Base-by-base conservation (phyloP, 805 yeast species). In the Kuraishia ogatae region DNA sequence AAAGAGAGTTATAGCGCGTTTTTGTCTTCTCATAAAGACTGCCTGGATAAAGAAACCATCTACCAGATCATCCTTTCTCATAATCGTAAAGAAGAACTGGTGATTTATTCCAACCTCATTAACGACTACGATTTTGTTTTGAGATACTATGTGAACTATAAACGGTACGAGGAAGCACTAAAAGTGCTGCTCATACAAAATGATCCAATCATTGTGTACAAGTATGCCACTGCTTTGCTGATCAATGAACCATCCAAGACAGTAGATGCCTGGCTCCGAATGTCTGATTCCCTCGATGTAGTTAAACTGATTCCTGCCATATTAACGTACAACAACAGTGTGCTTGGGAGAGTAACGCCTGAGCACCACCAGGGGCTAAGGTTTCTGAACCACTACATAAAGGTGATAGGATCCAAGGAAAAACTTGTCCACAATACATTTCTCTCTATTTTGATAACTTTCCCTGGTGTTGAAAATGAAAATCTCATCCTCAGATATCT, bases 191-290 rank as follows among this genome's bases (percentile, higher is more conserved):
- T 82, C n/a, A 71, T 75, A 46, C 74, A 79, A 49, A 75, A 77
- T 48, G 77, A 78, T 48, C 71, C 76, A 0, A 64, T 70, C 0
- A 64, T 81, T 8, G 78, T 87, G 4, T 89, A 90, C 69, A 79
- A 80, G 58, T 83, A 84, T 57, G 77, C 97, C 0, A 83, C 86
- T 0, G 84, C 84, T 0, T 67, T 94, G 46, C 66, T 94, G 53
- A 73, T 83, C 1, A 87, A 88, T 61, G 70, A 79, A 15, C 92
- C 99, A 0, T 73, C 72, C 28, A 78, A 76, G 13, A 89, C 97
- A 0, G 82, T 89, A 1, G 86, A 85, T 53, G 76, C 88, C 0
- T 94, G 97, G 97, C 78, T 88, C 63, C 77, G 83, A 53, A 66
- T 84, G 49, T 62, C 75, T 0, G 70, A 69, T 24, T 62, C 64